Evolutionary conservation across 2,329 filamentous ascomycete species (phyloP), one percentile per base, ranked within the genome.

Genomic region (Lachnellula arida): DNA sequence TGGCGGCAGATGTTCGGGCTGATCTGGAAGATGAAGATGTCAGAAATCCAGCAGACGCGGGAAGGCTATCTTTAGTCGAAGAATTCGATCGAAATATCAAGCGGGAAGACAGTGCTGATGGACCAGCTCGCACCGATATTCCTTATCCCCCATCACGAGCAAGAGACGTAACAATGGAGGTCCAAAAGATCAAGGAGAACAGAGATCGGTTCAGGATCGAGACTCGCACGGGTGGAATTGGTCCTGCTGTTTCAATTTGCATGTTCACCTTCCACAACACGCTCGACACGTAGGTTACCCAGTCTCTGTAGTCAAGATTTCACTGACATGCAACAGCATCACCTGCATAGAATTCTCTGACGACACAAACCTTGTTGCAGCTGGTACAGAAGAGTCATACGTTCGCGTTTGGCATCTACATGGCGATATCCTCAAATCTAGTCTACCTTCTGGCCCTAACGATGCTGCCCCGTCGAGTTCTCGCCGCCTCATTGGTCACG

Each of bases 241-340:
- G 92, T 14, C 84, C 91, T 53, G 86, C 86, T 25, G 80, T 97
- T 57, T 96, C 91, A 66, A 87, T 95, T 23, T 94, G 90, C 77
- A 97, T 97, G 89, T 97, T 95, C 71, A 99, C 94, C 0, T 96
- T 97, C 68, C 94, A 99, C 76, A 99, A 99, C 72, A 96, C 90
- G 0, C 86, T 91, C 60, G 91, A 96, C 72, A 88, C 85, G 90
- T 92, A 75, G 76, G 83, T 72, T 46, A n/a, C 5, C 15, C n/a
- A 12, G 11, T 35, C 48, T 17, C 32, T 11, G 44, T 58, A 58
- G 2, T 6, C 17, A 12, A 19, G 5, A 12, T 7, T 52, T 54
- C 57, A n/a, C 49, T 53, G 40, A 65, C 42, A 44, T 63, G 56
- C 66, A 54, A 49, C 53, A 93, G 89, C 54, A 82, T 96, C 57